Conservation (phyloP, 2,329 filamentous ascomycete species). For the Trichoderma koningiopsis region DNA sequence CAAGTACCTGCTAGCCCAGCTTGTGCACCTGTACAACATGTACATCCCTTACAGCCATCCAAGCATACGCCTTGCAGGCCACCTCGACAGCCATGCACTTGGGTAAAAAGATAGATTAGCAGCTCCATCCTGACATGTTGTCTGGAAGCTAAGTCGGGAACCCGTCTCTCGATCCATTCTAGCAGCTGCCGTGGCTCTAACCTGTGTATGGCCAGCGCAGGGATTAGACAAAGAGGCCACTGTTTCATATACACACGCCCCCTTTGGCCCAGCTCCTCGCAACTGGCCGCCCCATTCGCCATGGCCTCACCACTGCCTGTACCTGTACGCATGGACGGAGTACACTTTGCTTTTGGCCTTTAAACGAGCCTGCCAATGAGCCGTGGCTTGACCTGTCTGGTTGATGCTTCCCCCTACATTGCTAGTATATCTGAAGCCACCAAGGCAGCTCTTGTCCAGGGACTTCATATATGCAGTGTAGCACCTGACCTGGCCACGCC, state of each 20-base stretch:
- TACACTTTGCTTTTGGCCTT: constrained; percentile 7
- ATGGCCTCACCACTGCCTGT: not conserved
- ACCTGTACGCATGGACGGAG: not conserved
- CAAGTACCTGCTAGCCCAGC: not conserved
- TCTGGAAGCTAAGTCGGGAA: constrained; percentile 11
- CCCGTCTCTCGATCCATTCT: constrained; percentile 10
- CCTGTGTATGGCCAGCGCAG: not conserved
- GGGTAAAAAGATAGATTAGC: constrained; percentile 19
- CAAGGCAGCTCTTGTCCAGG: not conserved
- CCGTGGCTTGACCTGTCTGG: not conserved
- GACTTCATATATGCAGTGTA: constrained; percentile 22
- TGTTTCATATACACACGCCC: constrained; percentile 21
- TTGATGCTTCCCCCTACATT: not conserved
- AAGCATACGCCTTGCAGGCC: not conserved
- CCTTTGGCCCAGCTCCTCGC: not conserved
- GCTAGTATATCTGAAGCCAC: constrained; percentile 10
- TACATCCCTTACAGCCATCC: not conserved
- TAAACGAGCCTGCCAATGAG: constrained; percentile 4
- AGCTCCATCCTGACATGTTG: constrained; percentile 1
- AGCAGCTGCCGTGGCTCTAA: not conserved
- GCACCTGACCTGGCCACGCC: constrained; percentile 46
- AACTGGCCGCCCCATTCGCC: constrained; percentile 1
- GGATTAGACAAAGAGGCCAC: not conserved
- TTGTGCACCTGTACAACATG: not conserved
- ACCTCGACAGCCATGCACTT: constrained; percentile 12